Conservation (phyloP, 2,329 filamentous ascomycete genomes). For the Tolypocladium paradoxum region DNA sequence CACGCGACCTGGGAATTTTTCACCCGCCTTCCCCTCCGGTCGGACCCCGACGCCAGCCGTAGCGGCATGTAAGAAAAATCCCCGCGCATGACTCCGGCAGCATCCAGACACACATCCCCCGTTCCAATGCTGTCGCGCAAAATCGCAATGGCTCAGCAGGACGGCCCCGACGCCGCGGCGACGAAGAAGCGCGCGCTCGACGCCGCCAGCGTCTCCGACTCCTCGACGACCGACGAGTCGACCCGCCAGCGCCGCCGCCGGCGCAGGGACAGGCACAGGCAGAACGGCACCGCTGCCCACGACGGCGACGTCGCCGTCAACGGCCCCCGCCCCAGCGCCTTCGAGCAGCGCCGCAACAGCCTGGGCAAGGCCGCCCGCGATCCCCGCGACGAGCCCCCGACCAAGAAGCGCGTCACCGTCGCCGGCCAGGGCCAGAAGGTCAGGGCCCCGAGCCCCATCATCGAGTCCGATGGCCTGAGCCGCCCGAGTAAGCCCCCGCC, state of each 20-base stretch:
- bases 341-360: slow-evolving; percentile 37
- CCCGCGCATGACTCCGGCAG: not conserved
- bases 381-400: slow-evolving; percentile 41
- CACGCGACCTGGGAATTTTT: not conserved
- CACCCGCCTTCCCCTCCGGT: not conserved
- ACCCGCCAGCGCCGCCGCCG: slow-evolving; percentile 12
- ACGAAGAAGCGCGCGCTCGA: slow-evolving; percentile 20
- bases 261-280: slow-evolving; percentile 10
- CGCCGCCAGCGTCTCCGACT: slow-evolving; percentile 14
- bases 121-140: not conserved
- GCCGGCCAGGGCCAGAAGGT: slow-evolving; percentile 6
- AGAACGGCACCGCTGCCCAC: slow-evolving; percentile 10
- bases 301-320: not conserved
- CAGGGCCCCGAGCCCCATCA: slow-evolving; percentile 39
- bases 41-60: not conserved
- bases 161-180: slow-evolving; percentile 11
- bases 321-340: slow-evolving; percentile 15
- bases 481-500: slow-evolving; percentile 37
- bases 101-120: not conserved
- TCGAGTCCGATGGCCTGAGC: slow-evolving; percentile 52
- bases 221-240: slow-evolving; percentile 19
- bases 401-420: slow-evolving; percentile 23
- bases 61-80: not conserved
- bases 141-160: slow-evolving; percentile 17
- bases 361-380: slow-evolving; percentile 52